Base-by-base conservation (phyloP, 2,329 filamentous ascomycete species). In the Arthrobotrys entomopaga region DNA sequence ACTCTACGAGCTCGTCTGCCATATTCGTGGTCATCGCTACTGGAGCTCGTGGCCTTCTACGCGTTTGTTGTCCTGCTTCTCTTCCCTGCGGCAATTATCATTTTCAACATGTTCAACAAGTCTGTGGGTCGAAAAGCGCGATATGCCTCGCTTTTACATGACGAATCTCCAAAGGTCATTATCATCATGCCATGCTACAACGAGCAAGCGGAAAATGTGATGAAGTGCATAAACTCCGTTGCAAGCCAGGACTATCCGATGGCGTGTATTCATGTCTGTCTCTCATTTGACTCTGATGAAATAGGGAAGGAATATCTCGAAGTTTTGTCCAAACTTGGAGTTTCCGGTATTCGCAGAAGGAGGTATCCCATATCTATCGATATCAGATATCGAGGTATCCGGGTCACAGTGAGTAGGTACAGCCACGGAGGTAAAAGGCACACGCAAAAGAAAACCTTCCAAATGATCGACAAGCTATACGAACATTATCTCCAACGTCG, bases 151-250 rank as follows among this genome's bases (percentile, higher is more conserved):
- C 0, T 86, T 97, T 58, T 92, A 97, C 80, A 92, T 96, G 80
- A 84, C 87, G 1, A 93, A 90, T 93, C 95, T 0, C 95, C 94
- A 1, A 98, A 98, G 82, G 91, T 96, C 15, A 92, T 97, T 76
- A 91, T 98, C 73, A 90, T 98, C 70, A 97, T 98, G 93, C 95
- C 94, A 3, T 96, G 93, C 80, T 98, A 97, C 83, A 92, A 95
- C 80, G 95, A 98, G 80, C 89, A 93, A 29, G 91, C 92, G 0
- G 90, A 91, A 0, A 86, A 96, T 11, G 85, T 98, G 53, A 85
- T 97, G 65, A 91, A 90, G 53, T 95, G 94, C 3, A 86, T 97
- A 78, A 89, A 97, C 82, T 97, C 94, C 0, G 89, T 98, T 38
- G 92, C 97, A 59, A 91, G 94, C 78, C 96, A 92, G 82, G 94